Conservation (phyloP, 192 early-diverging fungal species). For the Umbelopsis sp. region DNA sequence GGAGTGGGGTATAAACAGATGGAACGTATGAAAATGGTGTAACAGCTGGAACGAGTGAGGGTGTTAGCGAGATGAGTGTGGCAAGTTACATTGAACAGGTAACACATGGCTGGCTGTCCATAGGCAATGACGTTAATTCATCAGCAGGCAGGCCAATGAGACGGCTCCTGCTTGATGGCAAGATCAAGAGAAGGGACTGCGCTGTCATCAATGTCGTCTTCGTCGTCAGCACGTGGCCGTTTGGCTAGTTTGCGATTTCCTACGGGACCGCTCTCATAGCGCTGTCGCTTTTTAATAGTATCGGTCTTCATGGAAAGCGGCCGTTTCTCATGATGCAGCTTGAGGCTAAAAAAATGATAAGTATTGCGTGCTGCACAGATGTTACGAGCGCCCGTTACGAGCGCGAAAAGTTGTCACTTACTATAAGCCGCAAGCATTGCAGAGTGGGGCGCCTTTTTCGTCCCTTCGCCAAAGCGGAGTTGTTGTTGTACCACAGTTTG, state of each 20-base stretch:
- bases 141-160: background rate
- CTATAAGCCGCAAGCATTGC: conserved; percentile 64
- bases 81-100: conserved; percentile 3
- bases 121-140: background rate
- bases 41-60: background rate
- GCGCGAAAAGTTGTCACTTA: conserved; percentile 34
- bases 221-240: background rate
- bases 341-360: conserved; percentile 25
- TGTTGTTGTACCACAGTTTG: conserved; percentile 78
- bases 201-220: conserved; percentile 6
- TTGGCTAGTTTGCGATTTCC: background rate
- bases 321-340: conserved; percentile 40
- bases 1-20: background rate
- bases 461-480: conserved; percentile 95
- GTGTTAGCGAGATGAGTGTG: conserved; percentile 1
- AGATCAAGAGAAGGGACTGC: conserved; percentile 16
- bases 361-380: background rate
- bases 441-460: conserved; percentile 53
- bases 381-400: background rate
- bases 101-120: background rate
- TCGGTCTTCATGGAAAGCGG: conserved; percentile 42
- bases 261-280: conserved; percentile 22
- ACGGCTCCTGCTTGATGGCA: background rate
- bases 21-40: background rate
- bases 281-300: conserved; percentile 41